Evolutionary conservation across 495 filamentous ascomycete genomes (phyloP), one percentile per base, ranked within the genome.

Genomic region (Penicillium mononematosum): DNA sequence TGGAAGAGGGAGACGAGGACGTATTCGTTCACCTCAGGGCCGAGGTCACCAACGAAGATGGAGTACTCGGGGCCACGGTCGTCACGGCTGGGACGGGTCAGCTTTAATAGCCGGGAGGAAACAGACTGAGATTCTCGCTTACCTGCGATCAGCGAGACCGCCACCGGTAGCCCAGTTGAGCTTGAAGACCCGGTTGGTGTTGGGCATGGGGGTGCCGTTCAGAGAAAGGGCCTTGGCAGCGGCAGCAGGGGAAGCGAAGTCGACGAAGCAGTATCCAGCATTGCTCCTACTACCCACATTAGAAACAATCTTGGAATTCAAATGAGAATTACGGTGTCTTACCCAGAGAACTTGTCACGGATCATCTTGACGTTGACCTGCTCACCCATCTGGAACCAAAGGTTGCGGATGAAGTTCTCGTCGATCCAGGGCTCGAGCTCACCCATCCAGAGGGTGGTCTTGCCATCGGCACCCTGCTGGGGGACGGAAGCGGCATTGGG

Each of bases 401-500:
- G 82, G 60, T 87, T 92, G 70, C 95, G 92, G 63, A 99, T 89
- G 75, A 98, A 99, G 70, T 89, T 95, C 76, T 99, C 94, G 70
- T 99, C 94, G 73, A 99, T 98, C 94, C 94, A 99, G 3, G 91
- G 90, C 73, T 98, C 94, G 65, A 99, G 88, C 70, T 99, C 94
- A 56, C 94, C 94, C 94, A 99, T 99, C 94, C 89, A 92, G 59
- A 92, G 82, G 29, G 89, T 92, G 32, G 89, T 92, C 83, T 92
- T 92, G 51, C 80, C 80, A 61, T 89, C 87, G 48, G 73, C 78
- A 51, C 77, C 81, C 64, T 80, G 78, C 69, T 81, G 79, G 53
- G 82, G 73, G 53, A 75, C 82, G 39, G 78, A 68, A 56, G 78
- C 74, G 53, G 81, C 75, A 29, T 71, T 73, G 51, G 77, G 74